Evolutionary conservation across 805 yeast genomes (phyloP), one percentile per base, ranked within the genome.

Genomic region (Wickerhamomyces silvicola): DNA sequence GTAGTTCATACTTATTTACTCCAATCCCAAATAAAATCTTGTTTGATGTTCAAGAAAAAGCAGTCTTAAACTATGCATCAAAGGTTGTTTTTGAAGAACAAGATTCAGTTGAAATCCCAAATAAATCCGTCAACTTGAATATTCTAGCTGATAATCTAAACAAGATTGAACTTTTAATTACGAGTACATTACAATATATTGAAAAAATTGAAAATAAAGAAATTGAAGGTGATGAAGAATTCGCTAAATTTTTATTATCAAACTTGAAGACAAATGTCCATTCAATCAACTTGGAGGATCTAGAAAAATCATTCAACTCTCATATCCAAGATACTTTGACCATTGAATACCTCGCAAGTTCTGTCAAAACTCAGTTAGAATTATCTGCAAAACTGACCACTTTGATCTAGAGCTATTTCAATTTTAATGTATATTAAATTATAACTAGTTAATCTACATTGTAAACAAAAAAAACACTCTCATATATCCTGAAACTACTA

Each of bases 341-440:
- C 76, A 72, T 86, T 41, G 90, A 83, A 54, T 82, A 80, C 54
- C 69, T 86, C 59, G 80, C 94, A 36, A 76, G 80, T 45, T 82
- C 92, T 34, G 77, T 86, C 47, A 83, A 81, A 63, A 81, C 86
- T 42, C 95, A 86, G 63, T 70, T 84, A 42, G 88, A 81, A 55
- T 67, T 81, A 51, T 75, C 86, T 49, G 77, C 86, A 29, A 76
- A 82, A 56, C 69, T 84, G 49, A 78, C 85, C 29, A 75, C 80
- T 22, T 54, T 69, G 36, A 62, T 67, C 24, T 69, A 30, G 56
- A 54, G 10, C 26, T 22, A 24, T 20, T 7, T 12, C 9, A 22
- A 22, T n/a, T n/a, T n/a, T n/a, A n/a, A n/a, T n/a, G n/a, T n/a
- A n/a, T n/a, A n/a, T n/a, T n/a, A n/a, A n/a, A n/a, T n/a, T n/a